phyloP scores from a whole-genome alignment of 169 alveolate species.

The Plasmodium knowlesi region DNA sequence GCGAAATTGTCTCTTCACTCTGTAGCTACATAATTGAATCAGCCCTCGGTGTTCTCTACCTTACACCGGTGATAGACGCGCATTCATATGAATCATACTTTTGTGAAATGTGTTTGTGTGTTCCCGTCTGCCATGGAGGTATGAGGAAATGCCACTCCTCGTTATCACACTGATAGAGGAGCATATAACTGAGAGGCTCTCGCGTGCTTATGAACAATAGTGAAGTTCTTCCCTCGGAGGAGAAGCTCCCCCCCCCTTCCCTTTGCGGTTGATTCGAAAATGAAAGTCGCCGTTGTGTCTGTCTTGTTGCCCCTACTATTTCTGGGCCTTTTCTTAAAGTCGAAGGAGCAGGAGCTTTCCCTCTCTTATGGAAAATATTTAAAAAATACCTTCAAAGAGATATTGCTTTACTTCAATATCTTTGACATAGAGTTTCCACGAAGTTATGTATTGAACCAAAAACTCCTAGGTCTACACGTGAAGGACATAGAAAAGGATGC shows the following conservation, averaged over 20 bases:
- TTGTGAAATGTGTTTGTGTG: neutral
- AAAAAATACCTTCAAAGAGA: neutral
- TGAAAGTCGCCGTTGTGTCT: slow-evolving; percentile 14
- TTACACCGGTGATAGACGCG: neutral
- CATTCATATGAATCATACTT: neutral
- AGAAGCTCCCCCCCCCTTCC: neutral
- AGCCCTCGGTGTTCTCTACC: neutral
- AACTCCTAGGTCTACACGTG: slow-evolving; percentile 22
- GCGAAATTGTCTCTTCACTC: neutral
- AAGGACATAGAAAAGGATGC: slow-evolving; percentile 60
- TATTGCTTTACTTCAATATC: slow-evolving; percentile 36
- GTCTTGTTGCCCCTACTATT: neutral
- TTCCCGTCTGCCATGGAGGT: neutral
- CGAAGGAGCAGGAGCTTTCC: neutral
- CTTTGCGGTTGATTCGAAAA: neutral
- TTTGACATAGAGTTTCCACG: slow-evolving; percentile 18
- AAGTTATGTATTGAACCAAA: slow-evolving; percentile 20
- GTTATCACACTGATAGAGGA: neutral
- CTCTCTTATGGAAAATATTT: neutral
- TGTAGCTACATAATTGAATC: neutral
- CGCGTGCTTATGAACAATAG: neutral
- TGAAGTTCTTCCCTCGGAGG: neutral
- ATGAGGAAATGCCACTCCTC: neutral
- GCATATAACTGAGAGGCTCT: neutral
- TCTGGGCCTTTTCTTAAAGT: neutral